Percentiles rank a stretch among this genome's conserved stretches.
Evolutionary conservation across 441 rosid species (phyloP).

Genomic region (Bruguiera hainesii): DNA sequence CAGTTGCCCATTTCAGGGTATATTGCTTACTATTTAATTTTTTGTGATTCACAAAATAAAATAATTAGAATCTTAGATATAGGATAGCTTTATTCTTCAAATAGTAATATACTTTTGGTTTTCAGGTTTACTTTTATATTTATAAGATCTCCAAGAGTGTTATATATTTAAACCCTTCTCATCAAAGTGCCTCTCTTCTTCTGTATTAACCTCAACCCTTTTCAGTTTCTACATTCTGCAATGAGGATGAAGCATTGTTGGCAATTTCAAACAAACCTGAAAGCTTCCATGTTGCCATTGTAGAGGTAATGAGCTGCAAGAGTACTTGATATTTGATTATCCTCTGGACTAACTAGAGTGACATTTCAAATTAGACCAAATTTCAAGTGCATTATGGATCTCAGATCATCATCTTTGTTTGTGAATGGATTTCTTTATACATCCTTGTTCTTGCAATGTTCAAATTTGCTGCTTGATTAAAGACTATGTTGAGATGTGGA

Average conservation of each 20-base stretch:
- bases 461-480: neutral
- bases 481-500: neutral
- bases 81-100: neutral
- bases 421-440: too few relatives aligned
- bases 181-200: neutral
- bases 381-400: neutral
- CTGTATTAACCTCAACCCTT: slow-evolving; percentile 17
- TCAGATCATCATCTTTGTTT: neutral
- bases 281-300: slow-evolving; percentile 82
- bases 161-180: neutral
- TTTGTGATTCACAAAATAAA: neutral
- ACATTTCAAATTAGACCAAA: slow-evolving; percentile 7
- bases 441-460: too few relatives aligned
- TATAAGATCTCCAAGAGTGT: neutral
- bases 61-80: neutral
- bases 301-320: slow-evolving; percentile 48
- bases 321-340: neutral
- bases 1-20: slow-evolving; percentile 3
- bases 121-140: neutral
- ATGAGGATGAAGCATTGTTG: slow-evolving; percentile 72
- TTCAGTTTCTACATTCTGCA: slow-evolving; percentile 70
- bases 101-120: neutral
- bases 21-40: neutral
- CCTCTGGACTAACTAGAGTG: neutral
- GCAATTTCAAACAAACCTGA: slow-evolving; percentile 56